phyloP scores from a whole-genome alignment of 164 flowering plant genomes.

The Stephania cephalantha region DNA sequence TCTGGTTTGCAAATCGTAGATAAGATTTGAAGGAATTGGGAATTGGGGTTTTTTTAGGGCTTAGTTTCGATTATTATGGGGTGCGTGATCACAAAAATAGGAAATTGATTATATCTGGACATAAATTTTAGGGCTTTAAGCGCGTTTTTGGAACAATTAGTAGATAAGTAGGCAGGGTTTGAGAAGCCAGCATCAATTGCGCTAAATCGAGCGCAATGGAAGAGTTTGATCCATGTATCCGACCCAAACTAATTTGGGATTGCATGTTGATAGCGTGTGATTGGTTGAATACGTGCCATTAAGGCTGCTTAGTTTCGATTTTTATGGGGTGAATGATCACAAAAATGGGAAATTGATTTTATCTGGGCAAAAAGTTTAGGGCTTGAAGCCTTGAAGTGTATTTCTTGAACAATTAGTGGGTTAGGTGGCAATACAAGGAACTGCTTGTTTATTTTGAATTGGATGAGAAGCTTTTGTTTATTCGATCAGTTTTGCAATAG shows the following conservation, averaged over 20 bases:
- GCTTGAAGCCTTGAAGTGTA: neutral
- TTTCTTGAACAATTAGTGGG: neutral
- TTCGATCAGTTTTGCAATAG: no score
- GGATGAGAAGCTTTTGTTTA: neutral
- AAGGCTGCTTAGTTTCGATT: neutral
- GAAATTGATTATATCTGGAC: no score
- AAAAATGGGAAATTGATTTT: neutral
- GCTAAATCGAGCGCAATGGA: no score
- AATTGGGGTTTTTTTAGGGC: neutral
- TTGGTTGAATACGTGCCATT: neutral
- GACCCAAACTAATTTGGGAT: no score
- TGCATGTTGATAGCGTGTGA: neutral
- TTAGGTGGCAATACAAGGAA: neutral
- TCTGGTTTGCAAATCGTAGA: neutral
- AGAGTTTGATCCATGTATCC: no score
- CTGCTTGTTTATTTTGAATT: neutral
- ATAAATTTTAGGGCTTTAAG: no score
- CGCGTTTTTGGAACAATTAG: no score
- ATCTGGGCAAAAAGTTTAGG: neutral
- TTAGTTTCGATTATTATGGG: no score
- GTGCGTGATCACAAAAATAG: no score
- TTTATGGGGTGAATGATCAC: neutral
- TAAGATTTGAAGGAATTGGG: no score
- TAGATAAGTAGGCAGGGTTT: no score
- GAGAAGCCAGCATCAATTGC: no score